A percentile compares a stretch with the other conserved stretches of the same genome.
Conservation (phyloP, 2,329 filamentous ascomycete species). For the Rutstroemia sp. region DNA sequence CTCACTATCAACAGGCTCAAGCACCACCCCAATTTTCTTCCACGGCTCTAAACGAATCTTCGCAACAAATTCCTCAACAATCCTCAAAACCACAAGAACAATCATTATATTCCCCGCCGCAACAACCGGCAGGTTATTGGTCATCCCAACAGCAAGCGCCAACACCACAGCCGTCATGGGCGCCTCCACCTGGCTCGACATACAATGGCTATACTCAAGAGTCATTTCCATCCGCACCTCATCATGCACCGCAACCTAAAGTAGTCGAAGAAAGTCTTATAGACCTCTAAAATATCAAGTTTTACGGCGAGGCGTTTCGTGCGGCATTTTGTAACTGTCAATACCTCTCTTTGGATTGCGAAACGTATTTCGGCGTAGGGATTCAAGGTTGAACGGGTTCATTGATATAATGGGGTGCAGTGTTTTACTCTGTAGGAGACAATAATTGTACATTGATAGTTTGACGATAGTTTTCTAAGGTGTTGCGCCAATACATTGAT, state of each 20-base stretch:
- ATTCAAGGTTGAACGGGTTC: background rate
- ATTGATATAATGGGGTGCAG: background rate
- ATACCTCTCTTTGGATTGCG: background rate
- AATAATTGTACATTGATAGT: background rate
- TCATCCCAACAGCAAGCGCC: conserved; percentile 37
- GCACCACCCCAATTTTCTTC: conserved; percentile 28
- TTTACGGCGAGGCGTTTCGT: background rate
- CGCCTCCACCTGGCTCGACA: conserved; percentile 21
- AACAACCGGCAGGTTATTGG: conserved; percentile 41
- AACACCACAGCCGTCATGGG: conserved; percentile 35
- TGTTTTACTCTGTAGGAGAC: background rate
- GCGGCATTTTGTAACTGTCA: background rate
- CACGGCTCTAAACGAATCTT: conserved; percentile 18
- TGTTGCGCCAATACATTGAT: no score
- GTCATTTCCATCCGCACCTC: conserved; percentile 57
- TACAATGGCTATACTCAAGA: conserved; percentile 50
- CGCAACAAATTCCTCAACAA: conserved; percentile 20
- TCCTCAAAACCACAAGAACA: conserved; percentile 24
- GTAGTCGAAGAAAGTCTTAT: conserved; percentile 71
- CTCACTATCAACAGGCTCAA: conserved; percentile 24
- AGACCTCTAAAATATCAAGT: conserved; percentile 55
- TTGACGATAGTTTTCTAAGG: no score
- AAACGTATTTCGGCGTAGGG: background rate
- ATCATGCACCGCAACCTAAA: conserved; percentile 48
- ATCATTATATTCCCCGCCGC: conserved; percentile 13